A percentile compares a stretch with the other conserved stretches of the same genome.
phyloP scores from a whole-genome alignment of 2,329 filamentous ascomycete species.

The Podosphaera fusca region DNA sequence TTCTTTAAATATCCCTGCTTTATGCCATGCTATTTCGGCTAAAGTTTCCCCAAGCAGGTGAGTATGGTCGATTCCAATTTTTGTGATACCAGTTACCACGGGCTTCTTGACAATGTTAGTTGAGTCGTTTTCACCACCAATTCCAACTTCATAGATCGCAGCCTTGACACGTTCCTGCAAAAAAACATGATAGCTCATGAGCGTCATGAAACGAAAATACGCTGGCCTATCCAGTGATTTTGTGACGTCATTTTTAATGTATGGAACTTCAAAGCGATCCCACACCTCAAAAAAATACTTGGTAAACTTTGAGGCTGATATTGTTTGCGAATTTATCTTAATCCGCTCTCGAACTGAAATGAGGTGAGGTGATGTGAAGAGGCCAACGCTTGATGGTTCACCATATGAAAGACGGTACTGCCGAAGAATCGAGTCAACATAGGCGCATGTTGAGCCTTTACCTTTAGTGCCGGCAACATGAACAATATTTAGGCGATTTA shows the following conservation, averaged over 20 bases:
- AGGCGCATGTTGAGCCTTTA: slow-evolving; percentile 51
- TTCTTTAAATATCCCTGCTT: slow-evolving; percentile 45
- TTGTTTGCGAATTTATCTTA: slow-evolving; percentile 27
- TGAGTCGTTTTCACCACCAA: slow-evolving; percentile 44
- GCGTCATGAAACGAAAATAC: slow-evolving; percentile 37
- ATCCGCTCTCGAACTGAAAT: slow-evolving; percentile 45
- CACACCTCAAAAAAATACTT: slow-evolving; percentile 47
- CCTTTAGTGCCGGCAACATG: slow-evolving; percentile 59
- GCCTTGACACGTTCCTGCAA: slow-evolving; percentile 36
- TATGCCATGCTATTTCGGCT: slow-evolving; percentile 50
- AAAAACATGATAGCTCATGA: slow-evolving; percentile 46
- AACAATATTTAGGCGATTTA: slow-evolving; percentile 39
- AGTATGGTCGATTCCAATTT: slow-evolving; percentile 48
- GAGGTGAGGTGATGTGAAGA: slow-evolving; percentile 48
- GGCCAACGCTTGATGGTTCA: slow-evolving; percentile 22
- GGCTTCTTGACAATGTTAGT: slow-evolving; percentile 41
- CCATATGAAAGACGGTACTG: slow-evolving; percentile 20
- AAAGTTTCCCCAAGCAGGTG: slow-evolving; percentile 36
- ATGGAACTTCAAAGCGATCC: slow-evolving; percentile 24
- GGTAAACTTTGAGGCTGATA: slow-evolving; percentile 23
- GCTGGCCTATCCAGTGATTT: slow-evolving; percentile 21
- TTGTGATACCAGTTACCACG: slow-evolving; percentile 35
- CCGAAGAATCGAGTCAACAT: slow-evolving; percentile 36
- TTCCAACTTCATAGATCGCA: slow-evolving; percentile 42
- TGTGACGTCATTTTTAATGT: slow-evolving; percentile 12